Conservation (phyloP, 257 asterid species). For the Solanum rostratum region DNA sequence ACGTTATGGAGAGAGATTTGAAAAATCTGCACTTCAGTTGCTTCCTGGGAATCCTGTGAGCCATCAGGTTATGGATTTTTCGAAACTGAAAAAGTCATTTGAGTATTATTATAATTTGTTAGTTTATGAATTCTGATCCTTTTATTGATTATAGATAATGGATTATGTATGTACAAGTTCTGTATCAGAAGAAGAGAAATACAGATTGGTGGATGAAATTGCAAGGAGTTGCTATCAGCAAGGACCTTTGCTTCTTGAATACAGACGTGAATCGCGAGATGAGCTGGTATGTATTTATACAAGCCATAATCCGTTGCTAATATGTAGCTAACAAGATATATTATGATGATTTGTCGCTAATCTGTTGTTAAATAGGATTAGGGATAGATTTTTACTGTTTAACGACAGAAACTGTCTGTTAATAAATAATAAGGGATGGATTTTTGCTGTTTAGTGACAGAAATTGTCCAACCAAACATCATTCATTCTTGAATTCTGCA, state of each 20-base stretch:
- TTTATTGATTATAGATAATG: slow-evolving; percentile 28
- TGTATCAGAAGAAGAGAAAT: slow-evolving; percentile 48
- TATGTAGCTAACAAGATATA: not conserved
- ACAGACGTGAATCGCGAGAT: slow-evolving; percentile 19
- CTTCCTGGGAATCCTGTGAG: slow-evolving; percentile 63
- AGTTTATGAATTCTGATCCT: not conserved
- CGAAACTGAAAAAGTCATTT: not conserved
- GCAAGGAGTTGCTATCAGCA: slow-evolving; percentile 17
- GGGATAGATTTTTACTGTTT: not conserved
- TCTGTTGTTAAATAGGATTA: not conserved
- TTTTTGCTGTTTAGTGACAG: not conserved
- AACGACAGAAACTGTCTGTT: too few relatives aligned
- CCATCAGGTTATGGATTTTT: slow-evolving; percentile 27
- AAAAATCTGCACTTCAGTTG: slow-evolving; percentile 37
- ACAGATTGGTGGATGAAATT: slow-evolving; percentile 47
- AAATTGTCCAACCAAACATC: not conserved
- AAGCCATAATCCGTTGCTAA: not conserved
- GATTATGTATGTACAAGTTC: slow-evolving; percentile 22
- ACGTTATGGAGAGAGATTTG: slow-evolving; percentile 54
- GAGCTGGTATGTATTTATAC: slow-evolving; percentile 6
- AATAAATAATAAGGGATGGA: not conserved
- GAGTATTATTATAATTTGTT: not conserved
- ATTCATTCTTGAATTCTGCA: too few relatives aligned
- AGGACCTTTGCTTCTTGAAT: slow-evolving; percentile 49
- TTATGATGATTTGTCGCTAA: not conserved